Evolutionary conservation across 495 filamentous ascomycete species (phyloP), one percentile per base, ranked within the genome.

Genomic region (Aspergillus bridgeri): DNA sequence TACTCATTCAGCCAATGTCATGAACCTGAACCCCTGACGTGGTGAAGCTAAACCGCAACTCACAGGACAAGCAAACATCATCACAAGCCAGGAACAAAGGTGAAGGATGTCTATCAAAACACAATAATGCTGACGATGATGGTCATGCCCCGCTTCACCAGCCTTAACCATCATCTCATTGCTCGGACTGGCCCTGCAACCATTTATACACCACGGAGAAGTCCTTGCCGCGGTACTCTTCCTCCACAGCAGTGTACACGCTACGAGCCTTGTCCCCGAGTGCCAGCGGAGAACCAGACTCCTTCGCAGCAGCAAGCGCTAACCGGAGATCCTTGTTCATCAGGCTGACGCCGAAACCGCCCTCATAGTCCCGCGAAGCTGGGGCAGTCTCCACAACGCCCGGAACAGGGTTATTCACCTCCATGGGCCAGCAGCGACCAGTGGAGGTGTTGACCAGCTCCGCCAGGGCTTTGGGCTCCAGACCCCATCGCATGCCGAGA

Each of bases 321-420:
- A 94, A 74, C 25, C 76, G 78, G 13, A 94, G 67, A 69, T 93
- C 90, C 67, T 97, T 97, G 64, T 86, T 83, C 87, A 96, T 96
- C 59, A 97, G 70, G 18, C 82, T 78, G 17, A 94, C 82, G 7
- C 90, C 91, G 61, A 96, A 96, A 0, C 92, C 92, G 17, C 90
- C 91, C 17, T 79, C 73, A 60, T 95, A 97, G 7, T 84, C 90
- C 20, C 84, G 81, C 42, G 78, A 80, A 0, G 92, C 87, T 2
- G 91, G 89, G 2, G 90, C 81, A 6, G 79, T 81, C 43, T 86
- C 83, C 8, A 90, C 79, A 0, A 93, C 90, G n/a, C 89, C 91
- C 43, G 90, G 88, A 9, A 96, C 89, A 1, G 92, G 92, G 65
- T 97, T 97, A 68, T 97, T 97, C 47, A 92, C 72, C 68, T 96